Base-by-base conservation (phyloP, 2,329 filamentous ascomycete genomes). In the Chlorencoelia australis region DNA sequence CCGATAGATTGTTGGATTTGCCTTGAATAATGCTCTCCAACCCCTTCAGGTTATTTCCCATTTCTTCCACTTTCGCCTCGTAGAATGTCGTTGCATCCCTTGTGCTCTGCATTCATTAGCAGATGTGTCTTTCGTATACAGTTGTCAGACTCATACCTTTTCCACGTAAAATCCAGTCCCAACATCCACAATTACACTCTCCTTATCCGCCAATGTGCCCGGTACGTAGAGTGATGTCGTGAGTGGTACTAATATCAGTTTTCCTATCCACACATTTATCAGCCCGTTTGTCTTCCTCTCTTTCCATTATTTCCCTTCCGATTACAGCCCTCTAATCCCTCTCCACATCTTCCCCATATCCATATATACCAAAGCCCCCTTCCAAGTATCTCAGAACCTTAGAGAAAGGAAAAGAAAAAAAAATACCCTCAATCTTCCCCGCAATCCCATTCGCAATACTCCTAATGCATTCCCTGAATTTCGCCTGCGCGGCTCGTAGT, bases 201-300 rank as follows among this genome's bases (percentile, higher is more conserved):
- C 73, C 2, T 79, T 71, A 59, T 80, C 75, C 30, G 82, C 71
- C 26, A 96, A 68, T 25, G 73, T 79, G 20, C 89, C 93, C 17
- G 82, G 82, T 11, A 98, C 89, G 61, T 98, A 98, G 19, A 98
- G 72, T 1, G 88, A 95, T 52, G 84, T 91, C 9, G 91, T 98
- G 44, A 98, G 64, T 0, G 93, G 91, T n/a, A 98, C 86, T 14
- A 98, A 73, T 31, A 96, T 81, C 6, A 67, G 63, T 51, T 71
- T 73, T 62, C 48, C 56, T 58, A 21, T 30, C 19, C 16, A n/a
- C n/a, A 14, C 18, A 24, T 9, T 17, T 18, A 37, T 48, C 33
- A 46, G 41, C 39, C 17, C 25, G 15, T 15, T 11, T 24, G 14
- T 21, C 20, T 10, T 4, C 21, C 17, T 18, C n/a, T n/a, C 27